A percentile compares a stretch with the other conserved stretches of the same genome.
Conservation (phyloP, 2,329 filamentous ascomycete species). For the Teratosphaeria gauchensis region DNA sequence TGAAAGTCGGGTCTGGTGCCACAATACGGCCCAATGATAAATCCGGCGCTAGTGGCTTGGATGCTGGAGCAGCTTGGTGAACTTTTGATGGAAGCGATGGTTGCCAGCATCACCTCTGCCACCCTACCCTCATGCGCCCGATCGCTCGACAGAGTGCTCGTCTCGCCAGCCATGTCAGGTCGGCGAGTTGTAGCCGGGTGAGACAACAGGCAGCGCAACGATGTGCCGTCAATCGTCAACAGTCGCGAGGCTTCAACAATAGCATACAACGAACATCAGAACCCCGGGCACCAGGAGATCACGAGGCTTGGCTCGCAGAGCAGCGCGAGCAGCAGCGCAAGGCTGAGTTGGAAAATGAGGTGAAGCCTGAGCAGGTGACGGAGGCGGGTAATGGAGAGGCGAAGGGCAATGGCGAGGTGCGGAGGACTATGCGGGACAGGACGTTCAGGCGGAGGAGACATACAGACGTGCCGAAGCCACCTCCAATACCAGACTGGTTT, state of each 20-base stretch:
- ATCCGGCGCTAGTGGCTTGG: neutral
- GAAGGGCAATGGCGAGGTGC: constrained; percentile 5
- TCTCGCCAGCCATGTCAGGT: constrained; percentile 17
- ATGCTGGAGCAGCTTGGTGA: neutral
- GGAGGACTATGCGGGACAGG: constrained; percentile 14
- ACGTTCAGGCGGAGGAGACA: neutral
- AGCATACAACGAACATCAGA: constrained; percentile 10
- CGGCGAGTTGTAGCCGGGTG: constrained; percentile 11
- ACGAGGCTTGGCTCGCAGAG: constrained; percentile 9
- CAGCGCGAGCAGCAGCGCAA: constrained; percentile 12
- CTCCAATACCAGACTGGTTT: constrained; percentile 30
- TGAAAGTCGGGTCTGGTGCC: neutral
- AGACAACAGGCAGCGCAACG: constrained; percentile 2
- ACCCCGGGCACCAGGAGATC: constrained; percentile 10
- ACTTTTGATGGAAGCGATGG: neutral
- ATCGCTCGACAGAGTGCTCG: constrained; percentile 23
- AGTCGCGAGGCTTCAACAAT: constrained; percentile 14
- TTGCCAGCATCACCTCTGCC: neutral
- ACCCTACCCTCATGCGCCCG: constrained; percentile 17
- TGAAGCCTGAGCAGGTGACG: neutral
- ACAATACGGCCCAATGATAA: neutral
- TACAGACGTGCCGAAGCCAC: constrained; percentile 18
- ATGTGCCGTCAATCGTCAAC: constrained; percentile 3
- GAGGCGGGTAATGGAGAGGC: constrained; percentile 4
- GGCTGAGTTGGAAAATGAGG: constrained; percentile 3